Conservation (phyloP, 2,329 filamentous ascomycete species). For the Aspergillus melleus region DNA sequence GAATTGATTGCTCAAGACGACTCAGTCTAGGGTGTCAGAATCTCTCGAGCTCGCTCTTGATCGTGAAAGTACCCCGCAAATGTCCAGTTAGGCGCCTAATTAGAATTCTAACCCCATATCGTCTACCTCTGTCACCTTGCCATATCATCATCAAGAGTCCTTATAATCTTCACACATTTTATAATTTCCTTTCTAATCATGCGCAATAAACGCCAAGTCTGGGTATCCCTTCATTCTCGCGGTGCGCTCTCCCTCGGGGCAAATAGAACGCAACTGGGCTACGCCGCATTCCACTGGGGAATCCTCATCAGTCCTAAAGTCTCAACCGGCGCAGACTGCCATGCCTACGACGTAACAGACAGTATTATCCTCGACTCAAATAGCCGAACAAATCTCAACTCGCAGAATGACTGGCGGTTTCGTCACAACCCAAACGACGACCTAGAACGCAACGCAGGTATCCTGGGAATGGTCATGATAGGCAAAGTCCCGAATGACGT, state of each 20-base stretch:
- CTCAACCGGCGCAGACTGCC: not conserved
- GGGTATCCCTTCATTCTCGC: conserved; percentile 6
- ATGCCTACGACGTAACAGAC: conserved; percentile 17
- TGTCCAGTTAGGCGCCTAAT: no score
- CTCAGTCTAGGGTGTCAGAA: no score
- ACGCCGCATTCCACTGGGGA: conserved; percentile 19
- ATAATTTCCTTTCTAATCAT: not conserved
- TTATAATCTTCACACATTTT: no score
- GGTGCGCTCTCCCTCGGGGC: conserved; percentile 6
- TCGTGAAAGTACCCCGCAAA: no score
- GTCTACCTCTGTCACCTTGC: no score
- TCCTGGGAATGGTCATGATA: conserved; percentile 14
- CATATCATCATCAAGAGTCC: no score
- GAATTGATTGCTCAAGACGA: no score
- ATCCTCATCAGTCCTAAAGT: conserved; percentile 15
- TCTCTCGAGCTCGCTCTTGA: no score
- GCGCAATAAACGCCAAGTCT: conserved; percentile 10
- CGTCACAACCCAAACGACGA: conserved; percentile 7
- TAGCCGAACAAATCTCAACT: conserved; percentile 3
- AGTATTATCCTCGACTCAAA: conserved; percentile 1
- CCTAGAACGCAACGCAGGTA: not conserved
- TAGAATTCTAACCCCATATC: no score
- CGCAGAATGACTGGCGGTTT: conserved; percentile 12
- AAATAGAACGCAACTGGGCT: conserved; percentile 6
- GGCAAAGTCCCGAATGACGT: conserved; percentile 14